A percentile compares a stretch with the other conserved stretches of the same genome.
These are phyloP conservation scores for Chloropicon primus DNA, from an alignment of 139 green algal genomes.

Conservation along the genomic window DNA sequence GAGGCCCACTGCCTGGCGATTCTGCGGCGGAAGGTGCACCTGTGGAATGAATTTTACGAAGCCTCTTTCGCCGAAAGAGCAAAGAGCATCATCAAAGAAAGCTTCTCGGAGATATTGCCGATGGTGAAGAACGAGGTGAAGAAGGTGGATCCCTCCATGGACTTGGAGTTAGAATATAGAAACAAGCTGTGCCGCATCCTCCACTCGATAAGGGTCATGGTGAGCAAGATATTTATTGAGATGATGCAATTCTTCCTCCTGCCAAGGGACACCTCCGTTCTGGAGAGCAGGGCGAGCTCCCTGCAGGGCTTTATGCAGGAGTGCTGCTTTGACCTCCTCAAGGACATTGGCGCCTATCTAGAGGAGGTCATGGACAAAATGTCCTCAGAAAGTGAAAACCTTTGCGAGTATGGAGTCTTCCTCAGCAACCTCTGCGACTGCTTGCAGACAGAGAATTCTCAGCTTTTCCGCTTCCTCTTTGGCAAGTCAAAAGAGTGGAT, in stretches of 20 bases:
- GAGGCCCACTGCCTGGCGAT: background rate
- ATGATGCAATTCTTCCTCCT: background rate
- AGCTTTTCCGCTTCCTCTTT: background rate
- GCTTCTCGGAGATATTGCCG: background rate
- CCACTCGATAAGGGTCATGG: background rate
- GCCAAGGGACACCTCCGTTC: background rate
- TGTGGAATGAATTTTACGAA: background rate
- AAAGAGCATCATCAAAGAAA: background rate
- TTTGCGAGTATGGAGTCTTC: background rate
- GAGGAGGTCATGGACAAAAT: background rate
- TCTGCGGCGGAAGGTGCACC: background rate
- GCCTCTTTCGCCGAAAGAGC: background rate
- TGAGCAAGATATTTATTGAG: background rate
- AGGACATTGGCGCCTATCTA: background rate
- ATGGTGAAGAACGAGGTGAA: background rate
- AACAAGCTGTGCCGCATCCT: background rate
- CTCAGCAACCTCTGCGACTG: background rate
- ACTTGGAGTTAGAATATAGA: background rate
- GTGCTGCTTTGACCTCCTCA: background rate
- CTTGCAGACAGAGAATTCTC: background rate
- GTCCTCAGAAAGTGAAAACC: background rate
- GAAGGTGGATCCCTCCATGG: background rate
- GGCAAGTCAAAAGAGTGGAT: background rate
- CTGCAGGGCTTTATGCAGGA: background rate
- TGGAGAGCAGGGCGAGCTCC: background rate